Conservation (phyloP, 2,329 filamentous ascomycete species). For the Penicillium corylophilum region DNA sequence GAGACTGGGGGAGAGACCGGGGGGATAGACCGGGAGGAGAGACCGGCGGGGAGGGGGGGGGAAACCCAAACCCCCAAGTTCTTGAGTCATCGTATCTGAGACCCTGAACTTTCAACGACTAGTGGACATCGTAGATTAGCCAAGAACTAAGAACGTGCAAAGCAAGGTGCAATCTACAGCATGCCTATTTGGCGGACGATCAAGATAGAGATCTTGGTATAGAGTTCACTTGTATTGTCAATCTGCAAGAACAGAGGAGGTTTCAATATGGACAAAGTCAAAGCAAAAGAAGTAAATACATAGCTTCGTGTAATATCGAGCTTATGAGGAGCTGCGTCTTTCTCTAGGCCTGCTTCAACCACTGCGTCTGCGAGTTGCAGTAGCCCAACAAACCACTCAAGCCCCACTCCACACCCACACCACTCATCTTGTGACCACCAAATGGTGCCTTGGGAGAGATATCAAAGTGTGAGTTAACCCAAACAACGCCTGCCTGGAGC, state of each 20-base stretch:
- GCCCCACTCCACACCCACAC: slow-evolving; percentile 51
- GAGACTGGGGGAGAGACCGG: too few species aligned
- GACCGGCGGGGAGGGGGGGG: too few species aligned
- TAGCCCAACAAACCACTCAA: slow-evolving; percentile 40
- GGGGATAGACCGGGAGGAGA: too few species aligned
- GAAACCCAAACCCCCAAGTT: too few species aligned
- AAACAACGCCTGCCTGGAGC: slow-evolving; percentile 59
- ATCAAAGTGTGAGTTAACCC: slow-evolving; percentile 54
- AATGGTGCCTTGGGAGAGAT: slow-evolving; percentile 39
- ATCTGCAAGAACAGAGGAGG: not conserved
- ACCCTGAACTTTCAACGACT: too few species aligned
- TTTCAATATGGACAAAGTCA: too few species aligned
- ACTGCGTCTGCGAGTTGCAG: slow-evolving; percentile 41
- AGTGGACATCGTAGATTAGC: too few species aligned
- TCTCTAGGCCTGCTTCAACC: slow-evolving; percentile 27
- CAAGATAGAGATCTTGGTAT: not conserved
- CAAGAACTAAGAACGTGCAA: not conserved
- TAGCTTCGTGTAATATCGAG: not conserved
- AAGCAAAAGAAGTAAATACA: not conserved
- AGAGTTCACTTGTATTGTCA: not conserved
- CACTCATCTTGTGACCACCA: slow-evolving; percentile 55
- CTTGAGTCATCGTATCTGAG: too few species aligned
- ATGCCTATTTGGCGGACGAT: not conserved
- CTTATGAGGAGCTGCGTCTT: not conserved
- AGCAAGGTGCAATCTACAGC: not conserved